A percentile compares a stretch with the other conserved stretches of the same genome.
phyloP scores from a whole-genome alignment of 2,329 filamentous ascomycete genomes.

The Aspergillus vadensis region DNA sequence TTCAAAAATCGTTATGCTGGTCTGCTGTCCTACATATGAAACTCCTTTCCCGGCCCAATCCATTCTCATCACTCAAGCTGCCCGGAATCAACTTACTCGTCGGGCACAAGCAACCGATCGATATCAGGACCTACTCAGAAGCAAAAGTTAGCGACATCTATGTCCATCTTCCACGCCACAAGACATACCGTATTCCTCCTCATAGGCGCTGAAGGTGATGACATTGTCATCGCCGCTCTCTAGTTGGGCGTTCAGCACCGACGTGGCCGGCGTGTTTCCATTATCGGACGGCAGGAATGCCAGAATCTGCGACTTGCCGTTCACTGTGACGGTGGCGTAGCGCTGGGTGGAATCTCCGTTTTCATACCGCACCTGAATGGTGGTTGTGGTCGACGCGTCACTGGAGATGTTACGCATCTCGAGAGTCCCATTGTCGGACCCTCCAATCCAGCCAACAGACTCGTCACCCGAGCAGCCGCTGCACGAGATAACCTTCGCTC shows the following conservation, averaged over 20 bases:
- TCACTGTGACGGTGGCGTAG: constrained; percentile 58
- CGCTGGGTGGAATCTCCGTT: constrained; percentile 59
- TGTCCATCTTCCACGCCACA: not conserved
- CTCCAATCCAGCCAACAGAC: constrained; percentile 60
- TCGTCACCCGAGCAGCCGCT: constrained; percentile 53
- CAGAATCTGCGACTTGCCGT: constrained; percentile 53
- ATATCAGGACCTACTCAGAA: not conserved
- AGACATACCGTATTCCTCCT: constrained; percentile 3
- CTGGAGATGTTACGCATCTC: constrained; percentile 53
- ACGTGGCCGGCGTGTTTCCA: not conserved
- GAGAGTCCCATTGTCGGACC: constrained; percentile 49
- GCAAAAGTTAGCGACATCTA: not conserved
- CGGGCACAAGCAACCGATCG: not conserved
- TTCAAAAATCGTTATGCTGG: no score
- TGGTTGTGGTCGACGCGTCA: constrained; percentile 49
- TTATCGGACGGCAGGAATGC: constrained; percentile 53
- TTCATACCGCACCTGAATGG: constrained; percentile 57
- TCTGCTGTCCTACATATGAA: no score
- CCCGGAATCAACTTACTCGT: not conserved
- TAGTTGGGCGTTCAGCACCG: constrained; percentile 2
- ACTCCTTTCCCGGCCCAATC: not conserved
- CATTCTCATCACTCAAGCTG: not conserved
- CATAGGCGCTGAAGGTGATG: not conserved
- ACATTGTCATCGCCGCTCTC: not conserved
- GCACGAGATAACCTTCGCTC: constrained; percentile 53